Percentiles rank a stretch among this genome's conserved stretches.
Conservation (phyloP, 352 stramenopile genomes). For the Globisporangium recalcitrans region DNA sequence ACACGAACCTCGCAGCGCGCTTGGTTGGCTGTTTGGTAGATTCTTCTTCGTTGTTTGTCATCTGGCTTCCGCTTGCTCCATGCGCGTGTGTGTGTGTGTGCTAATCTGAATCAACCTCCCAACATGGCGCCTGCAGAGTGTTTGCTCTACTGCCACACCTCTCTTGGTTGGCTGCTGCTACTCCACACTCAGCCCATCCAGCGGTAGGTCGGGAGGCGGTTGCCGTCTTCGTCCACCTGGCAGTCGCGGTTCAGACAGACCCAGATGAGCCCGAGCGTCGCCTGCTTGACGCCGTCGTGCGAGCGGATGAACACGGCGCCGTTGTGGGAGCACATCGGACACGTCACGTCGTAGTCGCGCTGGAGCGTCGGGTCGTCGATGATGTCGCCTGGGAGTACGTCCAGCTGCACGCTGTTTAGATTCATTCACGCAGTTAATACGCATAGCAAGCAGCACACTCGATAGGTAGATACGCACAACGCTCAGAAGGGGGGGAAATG, state of each 20-base stretch:
- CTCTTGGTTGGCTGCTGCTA: too few relatives aligned
- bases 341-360: slow-evolving; percentile 82
- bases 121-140: neutral
- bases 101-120: neutral
- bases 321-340: slow-evolving; percentile 71
- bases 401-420: slow-evolving; percentile 58
- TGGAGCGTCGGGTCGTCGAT: slow-evolving; percentile 88
- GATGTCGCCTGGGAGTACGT: slow-evolving; percentile 80
- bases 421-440: slow-evolving; percentile 5
- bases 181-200: slow-evolving; percentile 81
- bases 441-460: slow-evolving; percentile 1
- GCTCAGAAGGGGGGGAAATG: too few relatives aligned
- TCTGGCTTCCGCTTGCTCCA: neutral
- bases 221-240: slow-evolving; percentile 80
- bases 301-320: slow-evolving; percentile 86
- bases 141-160: neutral
- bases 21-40: neutral
- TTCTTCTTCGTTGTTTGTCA: neutral
- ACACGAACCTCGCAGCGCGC: neutral
- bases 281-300: slow-evolving; percentile 85
- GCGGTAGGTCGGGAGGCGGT: slow-evolving; percentile 77
- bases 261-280: slow-evolving; percentile 84
- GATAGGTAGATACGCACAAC: neutral
- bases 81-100: neutral
- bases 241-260: slow-evolving; percentile 87